These are phyloP conservation scores for Thelonectria olida DNA, from an alignment of 2,329 filamentous ascomycete species.

Conservation along the genomic window DNA sequence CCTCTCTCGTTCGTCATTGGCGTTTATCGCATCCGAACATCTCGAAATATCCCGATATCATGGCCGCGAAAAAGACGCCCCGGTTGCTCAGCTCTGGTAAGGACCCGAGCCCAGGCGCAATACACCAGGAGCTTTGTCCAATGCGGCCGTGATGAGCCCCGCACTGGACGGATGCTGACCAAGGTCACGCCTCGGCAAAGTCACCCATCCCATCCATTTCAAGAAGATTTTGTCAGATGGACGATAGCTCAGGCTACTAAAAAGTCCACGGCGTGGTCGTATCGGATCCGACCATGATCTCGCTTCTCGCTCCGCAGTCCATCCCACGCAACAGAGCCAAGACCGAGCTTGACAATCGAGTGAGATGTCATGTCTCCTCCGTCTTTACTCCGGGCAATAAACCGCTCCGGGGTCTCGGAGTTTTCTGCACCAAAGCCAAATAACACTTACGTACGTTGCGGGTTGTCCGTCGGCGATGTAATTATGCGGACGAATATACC, in stretches of 20 bases:
- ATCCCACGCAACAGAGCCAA: constrained; percentile 10
- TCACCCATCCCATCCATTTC: not conserved
- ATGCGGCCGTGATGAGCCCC: constrained; percentile 2
- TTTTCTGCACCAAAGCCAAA: not conserved
- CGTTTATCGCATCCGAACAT: constrained; percentile 4
- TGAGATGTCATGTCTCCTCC: constrained; percentile 3
- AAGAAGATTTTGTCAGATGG: not conserved
- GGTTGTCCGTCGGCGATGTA: not conserved
- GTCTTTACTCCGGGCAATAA: not conserved
- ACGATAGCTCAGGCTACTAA: not conserved
- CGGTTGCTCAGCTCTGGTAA: constrained; percentile 6
- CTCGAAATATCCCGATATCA: constrained; percentile 13
- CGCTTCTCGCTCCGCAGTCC: constrained; percentile 7
- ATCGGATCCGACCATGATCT: constrained; percentile 10
- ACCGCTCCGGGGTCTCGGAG: not conserved
- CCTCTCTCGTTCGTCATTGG: not conserved
- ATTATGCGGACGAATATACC: not conserved
- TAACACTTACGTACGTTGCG: not conserved
- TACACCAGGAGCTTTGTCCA: constrained; percentile 1
- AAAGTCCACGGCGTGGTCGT: not conserved
- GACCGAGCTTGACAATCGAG: not conserved
- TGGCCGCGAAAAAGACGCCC: not conserved
- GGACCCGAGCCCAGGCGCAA: constrained; percentile 7
- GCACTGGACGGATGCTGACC: constrained; percentile 8
- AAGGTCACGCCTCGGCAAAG: constrained; percentile 7